These are phyloP conservation scores for Groenewaldozyma salmanticensis DNA, from an alignment of 805 yeast species.

Conservation along the genomic window DNA sequence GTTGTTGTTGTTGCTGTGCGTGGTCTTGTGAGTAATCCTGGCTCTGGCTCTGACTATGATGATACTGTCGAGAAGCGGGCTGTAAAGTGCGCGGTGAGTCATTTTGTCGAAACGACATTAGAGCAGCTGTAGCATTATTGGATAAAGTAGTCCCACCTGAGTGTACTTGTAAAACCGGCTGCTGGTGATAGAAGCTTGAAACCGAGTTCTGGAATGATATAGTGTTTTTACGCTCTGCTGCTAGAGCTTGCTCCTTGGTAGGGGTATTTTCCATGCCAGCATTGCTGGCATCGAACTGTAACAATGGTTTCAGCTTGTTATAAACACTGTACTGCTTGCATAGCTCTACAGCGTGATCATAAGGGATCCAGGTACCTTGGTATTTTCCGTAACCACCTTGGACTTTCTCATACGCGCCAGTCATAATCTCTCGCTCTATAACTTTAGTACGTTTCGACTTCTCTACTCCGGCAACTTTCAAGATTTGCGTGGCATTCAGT, in stretches of 20 bases:
- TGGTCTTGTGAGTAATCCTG: not conserved
- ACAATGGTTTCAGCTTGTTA: conserved; percentile 42
- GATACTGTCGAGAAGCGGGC: not conserved
- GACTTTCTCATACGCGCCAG: conserved; percentile 59
- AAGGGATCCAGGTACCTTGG: conserved; percentile 71
- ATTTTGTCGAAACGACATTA: not conserved
- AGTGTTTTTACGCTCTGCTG: conserved; percentile 26
- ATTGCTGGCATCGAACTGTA: conserved; percentile 33
- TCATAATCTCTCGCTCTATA: conserved; percentile 53
- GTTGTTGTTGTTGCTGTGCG: not conserved
- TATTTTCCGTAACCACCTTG: conserved; percentile 69
- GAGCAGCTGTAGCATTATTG: not conserved
- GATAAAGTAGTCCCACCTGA: not conserved
- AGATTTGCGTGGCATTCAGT: conserved; percentile 64
- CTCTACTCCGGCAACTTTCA: conserved; percentile 60
- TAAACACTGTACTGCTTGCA: conserved; percentile 52
- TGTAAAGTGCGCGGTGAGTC: not conserved
- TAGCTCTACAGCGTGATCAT: conserved; percentile 46
- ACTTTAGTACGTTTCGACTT: conserved; percentile 53
- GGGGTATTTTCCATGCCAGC: conserved; percentile 34
- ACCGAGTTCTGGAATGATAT: not conserved
- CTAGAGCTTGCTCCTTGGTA: conserved; percentile 39
- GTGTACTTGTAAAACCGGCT: not conserved
- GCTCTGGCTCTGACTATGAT: not conserved
- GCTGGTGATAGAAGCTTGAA: not conserved